These are phyloP conservation scores for Diplodia corticola DNA, from an alignment of 2,329 filamentous ascomycete species.

Conservation along the genomic window DNA sequence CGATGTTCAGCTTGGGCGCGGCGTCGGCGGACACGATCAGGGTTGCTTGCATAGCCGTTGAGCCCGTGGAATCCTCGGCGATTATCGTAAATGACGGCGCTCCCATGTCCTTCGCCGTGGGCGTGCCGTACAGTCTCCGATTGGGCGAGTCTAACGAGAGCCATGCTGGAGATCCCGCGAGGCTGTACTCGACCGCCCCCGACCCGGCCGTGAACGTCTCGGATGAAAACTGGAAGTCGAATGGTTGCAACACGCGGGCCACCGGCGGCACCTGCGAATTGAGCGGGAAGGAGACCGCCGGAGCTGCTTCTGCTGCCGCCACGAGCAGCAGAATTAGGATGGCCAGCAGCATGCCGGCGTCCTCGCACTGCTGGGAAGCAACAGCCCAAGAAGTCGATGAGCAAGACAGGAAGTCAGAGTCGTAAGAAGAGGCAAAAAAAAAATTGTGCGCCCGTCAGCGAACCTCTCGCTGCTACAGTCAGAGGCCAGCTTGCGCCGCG, in stretches of 20 bases:
- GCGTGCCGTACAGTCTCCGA: constrained; percentile 71
- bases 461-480: constrained; percentile 26
- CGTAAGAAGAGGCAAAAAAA: neutral
- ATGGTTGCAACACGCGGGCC: constrained; percentile 66
- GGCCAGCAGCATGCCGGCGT: constrained; percentile 26
- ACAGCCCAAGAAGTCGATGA: neutral
- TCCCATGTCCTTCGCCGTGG: constrained; percentile 58
- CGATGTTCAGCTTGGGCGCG: constrained; percentile 56
- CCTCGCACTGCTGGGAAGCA: neutral
- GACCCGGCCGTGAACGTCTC: constrained; percentile 69
- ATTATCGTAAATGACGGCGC: constrained; percentile 64
- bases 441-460: constrained; percentile 7
- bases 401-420: constrained; percentile 24
- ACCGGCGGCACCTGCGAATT: constrained; percentile 83
- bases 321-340: constrained; percentile 27
- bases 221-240: constrained; percentile 69
- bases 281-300: constrained; percentile 65
- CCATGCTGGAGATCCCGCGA: constrained; percentile 70
- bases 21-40: constrained; percentile 66
- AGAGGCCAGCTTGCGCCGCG: constrained; percentile 33
- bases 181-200: constrained; percentile 62
- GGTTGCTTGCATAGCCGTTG: constrained; percentile 62
- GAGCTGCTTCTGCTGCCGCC: constrained; percentile 31
- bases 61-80: constrained; percentile 67
- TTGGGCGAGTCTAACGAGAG: constrained; percentile 66